Evolutionary conservation across 2,329 filamentous ascomycete genomes (phyloP).

Genomic region (Exophiala sideris): DNA sequence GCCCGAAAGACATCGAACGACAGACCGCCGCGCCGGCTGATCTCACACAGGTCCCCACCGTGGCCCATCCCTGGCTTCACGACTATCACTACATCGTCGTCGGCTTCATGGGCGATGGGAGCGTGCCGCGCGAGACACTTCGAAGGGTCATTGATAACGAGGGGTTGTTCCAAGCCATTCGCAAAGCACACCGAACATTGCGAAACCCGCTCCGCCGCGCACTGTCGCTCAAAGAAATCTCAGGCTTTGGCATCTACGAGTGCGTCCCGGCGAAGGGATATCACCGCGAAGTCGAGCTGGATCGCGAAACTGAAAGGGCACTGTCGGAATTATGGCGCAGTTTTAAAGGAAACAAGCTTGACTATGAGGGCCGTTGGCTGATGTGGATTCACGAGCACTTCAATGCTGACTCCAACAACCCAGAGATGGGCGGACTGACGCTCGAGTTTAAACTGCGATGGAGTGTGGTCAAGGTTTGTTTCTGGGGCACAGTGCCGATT

Average conservation of each 20-base stretch:
- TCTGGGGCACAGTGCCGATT: slow-evolving; percentile 13
- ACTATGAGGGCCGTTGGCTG: slow-evolving; percentile 17
- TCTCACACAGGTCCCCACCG: neutral
- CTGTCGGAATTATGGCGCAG: slow-evolving; percentile 13
- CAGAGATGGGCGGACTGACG: slow-evolving; percentile 6
- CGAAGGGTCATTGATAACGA: slow-evolving; percentile 7
- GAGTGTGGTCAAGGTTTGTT: slow-evolving; percentile 14
- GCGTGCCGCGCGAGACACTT: slow-evolving; percentile 6
- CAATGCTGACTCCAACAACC: slow-evolving; percentile 15
- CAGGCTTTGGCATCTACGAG: slow-evolving; percentile 14
- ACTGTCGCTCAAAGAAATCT: slow-evolving; percentile 11
- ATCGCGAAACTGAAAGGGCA: slow-evolving; percentile 7
- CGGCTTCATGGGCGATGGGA: slow-evolving; percentile 9
- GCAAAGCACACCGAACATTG: slow-evolving; percentile 9
- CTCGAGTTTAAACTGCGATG: slow-evolving; percentile 10
- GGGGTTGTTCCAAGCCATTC: slow-evolving; percentile 16
- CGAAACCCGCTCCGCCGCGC: slow-evolving; percentile 9
- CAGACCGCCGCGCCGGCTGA: neutral
- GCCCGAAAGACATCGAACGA: neutral
- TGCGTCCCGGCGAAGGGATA: slow-evolving; percentile 13
- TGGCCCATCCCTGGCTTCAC: slow-evolving; percentile 10
- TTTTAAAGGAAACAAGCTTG: slow-evolving; percentile 9
- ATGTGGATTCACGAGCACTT: slow-evolving; percentile 17
- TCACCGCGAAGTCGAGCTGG: slow-evolving; percentile 12
- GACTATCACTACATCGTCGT: slow-evolving; percentile 16